Evolutionary conservation across 352 stramenopile species (phyloP).

Genomic region (Phytophthora chlamydospora): DNA sequence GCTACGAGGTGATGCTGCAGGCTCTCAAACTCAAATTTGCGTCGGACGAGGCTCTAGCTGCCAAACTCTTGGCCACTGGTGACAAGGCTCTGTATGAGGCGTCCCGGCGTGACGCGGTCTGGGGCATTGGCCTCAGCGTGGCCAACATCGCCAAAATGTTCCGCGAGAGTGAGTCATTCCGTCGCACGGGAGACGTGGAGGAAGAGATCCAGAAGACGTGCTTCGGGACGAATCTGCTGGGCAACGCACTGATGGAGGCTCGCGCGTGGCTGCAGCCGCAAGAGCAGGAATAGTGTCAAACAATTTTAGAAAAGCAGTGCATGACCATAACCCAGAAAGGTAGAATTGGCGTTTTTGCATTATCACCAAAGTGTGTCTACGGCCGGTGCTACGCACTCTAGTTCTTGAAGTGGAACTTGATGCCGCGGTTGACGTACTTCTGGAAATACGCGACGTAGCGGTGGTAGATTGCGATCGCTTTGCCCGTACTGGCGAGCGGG

Average conservation of each 20-base stretch:
- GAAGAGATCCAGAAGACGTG: conserved; percentile 34
- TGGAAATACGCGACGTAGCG: not conserved
- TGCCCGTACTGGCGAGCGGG: not conserved
- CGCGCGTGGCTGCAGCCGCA: conserved; percentile 48
- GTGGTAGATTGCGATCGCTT: not conserved
- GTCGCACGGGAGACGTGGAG: conserved; percentile 43
- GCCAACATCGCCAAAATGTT: conserved; percentile 45
- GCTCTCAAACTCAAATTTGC: conserved; percentile 74
- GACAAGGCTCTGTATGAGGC: conserved; percentile 65
- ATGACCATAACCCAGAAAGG: no score
- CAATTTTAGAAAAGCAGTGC: no score
- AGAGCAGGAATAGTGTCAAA: not conserved
- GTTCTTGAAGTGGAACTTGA: not conserved
- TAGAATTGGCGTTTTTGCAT: no score
- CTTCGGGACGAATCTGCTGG: conserved; percentile 64
- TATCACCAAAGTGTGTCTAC: no score
- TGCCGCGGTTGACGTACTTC: not conserved
- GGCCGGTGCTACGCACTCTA: no score
- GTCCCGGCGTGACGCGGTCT: conserved; percentile 52
- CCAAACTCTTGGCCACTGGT: conserved; percentile 48
- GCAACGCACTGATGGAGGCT: conserved; percentile 59
- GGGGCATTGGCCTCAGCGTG: conserved; percentile 66
- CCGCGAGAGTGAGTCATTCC: conserved; percentile 40
- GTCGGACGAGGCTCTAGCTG: conserved; percentile 34
- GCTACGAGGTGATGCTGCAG: conserved; percentile 58